phyloP scores from a whole-genome alignment of 305 asterid species.

The Petunia hybrid region DNA sequence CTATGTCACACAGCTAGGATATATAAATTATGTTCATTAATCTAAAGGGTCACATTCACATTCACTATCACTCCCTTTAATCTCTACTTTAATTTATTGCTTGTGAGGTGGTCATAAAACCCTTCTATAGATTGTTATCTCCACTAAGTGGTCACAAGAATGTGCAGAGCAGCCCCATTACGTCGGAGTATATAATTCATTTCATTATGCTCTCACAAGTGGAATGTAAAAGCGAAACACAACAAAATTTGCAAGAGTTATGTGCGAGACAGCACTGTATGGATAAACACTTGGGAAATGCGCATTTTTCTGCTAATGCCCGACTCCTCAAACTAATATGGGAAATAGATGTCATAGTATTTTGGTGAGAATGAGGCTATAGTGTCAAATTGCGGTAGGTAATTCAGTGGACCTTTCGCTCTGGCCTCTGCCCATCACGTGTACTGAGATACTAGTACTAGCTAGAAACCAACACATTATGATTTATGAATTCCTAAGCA shows the following conservation, averaged over 20 bases:
- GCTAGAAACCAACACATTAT: neutral
- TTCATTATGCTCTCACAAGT: conserved; percentile 2
- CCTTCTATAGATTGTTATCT: neutral
- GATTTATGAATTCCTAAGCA: neutral
- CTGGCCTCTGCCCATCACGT: conserved; percentile 1
- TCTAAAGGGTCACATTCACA: neutral
- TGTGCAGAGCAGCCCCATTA: neutral
- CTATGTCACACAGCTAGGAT: neutral
- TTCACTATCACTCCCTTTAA: neutral
- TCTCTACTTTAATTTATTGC: neutral
- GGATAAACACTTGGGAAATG: neutral
- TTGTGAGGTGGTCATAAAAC: neutral
- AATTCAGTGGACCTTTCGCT: conserved; percentile 10
- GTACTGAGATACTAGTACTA: neutral
- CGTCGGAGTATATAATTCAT: neutral
- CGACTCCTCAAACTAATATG: neutral
- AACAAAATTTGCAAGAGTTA: neutral
- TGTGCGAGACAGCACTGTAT: neutral
- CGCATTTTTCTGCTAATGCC: neutral
- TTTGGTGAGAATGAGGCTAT: neutral
- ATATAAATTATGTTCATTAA: neutral
- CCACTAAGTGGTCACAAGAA: conserved; percentile 8
- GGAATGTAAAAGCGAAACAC: conserved; percentile 13
- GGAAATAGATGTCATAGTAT: neutral
- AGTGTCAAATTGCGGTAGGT: conserved; percentile 21